These are phyloP conservation scores for Gloeophyllum trabeum DNA, from an alignment of 768 basidiomycete species.

Conservation along the genomic window DNA sequence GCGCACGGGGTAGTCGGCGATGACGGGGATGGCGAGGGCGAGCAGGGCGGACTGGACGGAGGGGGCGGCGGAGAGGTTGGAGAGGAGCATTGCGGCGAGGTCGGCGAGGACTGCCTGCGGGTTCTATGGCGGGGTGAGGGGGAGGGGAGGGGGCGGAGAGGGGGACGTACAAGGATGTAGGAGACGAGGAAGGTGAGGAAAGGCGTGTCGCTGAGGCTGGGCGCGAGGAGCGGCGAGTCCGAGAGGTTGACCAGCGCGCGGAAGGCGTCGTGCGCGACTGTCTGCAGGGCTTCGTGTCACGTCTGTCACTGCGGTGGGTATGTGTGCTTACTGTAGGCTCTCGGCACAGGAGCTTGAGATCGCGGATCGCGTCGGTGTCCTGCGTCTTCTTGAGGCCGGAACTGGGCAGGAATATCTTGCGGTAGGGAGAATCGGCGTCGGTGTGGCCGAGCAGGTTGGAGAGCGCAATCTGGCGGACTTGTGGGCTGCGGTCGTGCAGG, in stretches of 20 bases:
- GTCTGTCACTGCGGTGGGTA: slow-evolving; percentile 1
- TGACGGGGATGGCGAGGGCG: slow-evolving; percentile 52
- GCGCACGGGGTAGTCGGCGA: slow-evolving; percentile 34
- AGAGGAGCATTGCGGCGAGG: slow-evolving; percentile 92
- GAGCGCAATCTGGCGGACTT: slow-evolving; percentile 80
- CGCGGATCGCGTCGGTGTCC: slow-evolving; percentile 61
- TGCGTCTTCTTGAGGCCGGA: slow-evolving; percentile 44
- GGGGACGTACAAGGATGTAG: slow-evolving; percentile 73
- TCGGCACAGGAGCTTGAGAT: slow-evolving; percentile 78
- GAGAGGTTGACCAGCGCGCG: slow-evolving; percentile 90
- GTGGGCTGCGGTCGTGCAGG: slow-evolving; percentile 75
- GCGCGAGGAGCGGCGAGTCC: slow-evolving; percentile 61
- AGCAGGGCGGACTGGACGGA: slow-evolving; percentile 55
- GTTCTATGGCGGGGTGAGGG: slow-evolving; percentile 38
- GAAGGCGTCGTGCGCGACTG: slow-evolving; percentile 90
- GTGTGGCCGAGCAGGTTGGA: slow-evolving; percentile 78
- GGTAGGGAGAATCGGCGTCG: slow-evolving; percentile 53
- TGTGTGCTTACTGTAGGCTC: slow-evolving; percentile 62
- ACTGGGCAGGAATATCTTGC: slow-evolving; percentile 65
- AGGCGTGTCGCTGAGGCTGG: slow-evolving; percentile 52
- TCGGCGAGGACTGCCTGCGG: slow-evolving; percentile 87
- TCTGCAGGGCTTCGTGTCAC: slow-evolving; percentile 27
- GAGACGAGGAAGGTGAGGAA: slow-evolving; percentile 81
- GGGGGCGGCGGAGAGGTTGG: slow-evolving; percentile 80
- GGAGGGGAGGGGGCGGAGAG: slow-evolving; percentile 3